Conservation (phyloP, 129 eudicot genomes). For the Solidago caesia region DNA sequence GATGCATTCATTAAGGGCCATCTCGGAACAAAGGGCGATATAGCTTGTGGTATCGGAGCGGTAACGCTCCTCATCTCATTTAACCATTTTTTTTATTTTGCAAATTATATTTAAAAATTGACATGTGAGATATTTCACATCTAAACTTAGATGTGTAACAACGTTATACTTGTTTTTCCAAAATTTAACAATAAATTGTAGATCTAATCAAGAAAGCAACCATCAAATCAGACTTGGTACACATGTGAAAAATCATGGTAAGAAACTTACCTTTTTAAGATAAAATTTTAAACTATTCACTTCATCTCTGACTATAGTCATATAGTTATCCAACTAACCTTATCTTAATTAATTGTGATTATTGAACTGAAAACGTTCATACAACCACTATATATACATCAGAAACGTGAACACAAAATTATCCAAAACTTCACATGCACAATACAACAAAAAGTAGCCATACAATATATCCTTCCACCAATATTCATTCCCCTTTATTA, state of each 20-base stretch:
- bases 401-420: constrained; percentile 34
- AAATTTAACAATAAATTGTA: too few relatives aligned
- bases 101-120: too few relatives aligned
- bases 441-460: constrained; percentile 39
- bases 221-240: too few relatives aligned
- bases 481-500: constrained; percentile 19
- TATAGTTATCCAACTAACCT: not conserved
- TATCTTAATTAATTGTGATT: not conserved
- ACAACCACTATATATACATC: constrained; percentile 28
- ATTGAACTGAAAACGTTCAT: not conserved
- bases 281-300: not conserved
- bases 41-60: too few relatives aligned
- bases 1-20: too few relatives aligned
- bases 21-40: too few relatives aligned
- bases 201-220: too few relatives aligned
- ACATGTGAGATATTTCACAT: too few relatives aligned
- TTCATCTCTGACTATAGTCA: not conserved
- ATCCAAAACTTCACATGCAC: constrained; percentile 55
- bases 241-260: not conserved
- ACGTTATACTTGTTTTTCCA: too few relatives aligned
- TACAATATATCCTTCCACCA: constrained; percentile 5
- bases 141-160: too few relatives aligned
- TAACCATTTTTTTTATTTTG: too few relatives aligned
- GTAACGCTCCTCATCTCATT: too few relatives aligned
- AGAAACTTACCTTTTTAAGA: not conserved